phyloP scores from a whole-genome alignment of 371 early-diverging fungal species.

The Cokeromyces recurvatus region DNA sequence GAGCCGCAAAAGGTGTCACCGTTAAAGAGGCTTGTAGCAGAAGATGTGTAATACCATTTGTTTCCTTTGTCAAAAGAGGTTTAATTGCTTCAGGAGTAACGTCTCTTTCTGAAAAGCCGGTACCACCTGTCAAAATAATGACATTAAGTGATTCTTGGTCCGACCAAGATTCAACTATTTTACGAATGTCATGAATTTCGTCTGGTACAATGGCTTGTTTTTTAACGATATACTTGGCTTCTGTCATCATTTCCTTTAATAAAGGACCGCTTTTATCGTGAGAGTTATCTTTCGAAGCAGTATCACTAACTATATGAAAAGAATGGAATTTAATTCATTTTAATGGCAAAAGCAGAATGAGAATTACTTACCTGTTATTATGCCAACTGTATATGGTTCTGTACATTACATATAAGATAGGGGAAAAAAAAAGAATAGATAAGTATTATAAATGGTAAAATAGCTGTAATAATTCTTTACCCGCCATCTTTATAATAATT shows the following conservation, averaged over 20 bases:
- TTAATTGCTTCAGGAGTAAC: conserved; percentile 84
- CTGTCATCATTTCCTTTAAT: conserved; percentile 28
- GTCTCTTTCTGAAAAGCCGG: conserved; percentile 84
- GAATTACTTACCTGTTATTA: conserved; percentile 8
- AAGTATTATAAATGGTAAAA: too few species aligned
- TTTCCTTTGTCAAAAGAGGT: conserved; percentile 64
- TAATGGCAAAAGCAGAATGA: not conserved
- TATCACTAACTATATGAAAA: conserved; percentile 64
- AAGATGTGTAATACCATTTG: conserved; percentile 74
- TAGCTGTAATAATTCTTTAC: too few species aligned
- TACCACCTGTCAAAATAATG: conserved; percentile 91
- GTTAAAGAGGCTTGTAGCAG: conserved; percentile 67
- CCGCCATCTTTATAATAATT: too few species aligned
- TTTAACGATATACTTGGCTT: conserved; percentile 27
- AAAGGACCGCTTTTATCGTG: conserved; percentile 66
- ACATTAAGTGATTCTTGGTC: conserved; percentile 50
- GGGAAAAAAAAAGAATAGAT: too few species aligned
- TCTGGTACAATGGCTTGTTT: conserved; percentile 51
- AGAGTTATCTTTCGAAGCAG: conserved; percentile 44
- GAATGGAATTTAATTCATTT: not conserved
- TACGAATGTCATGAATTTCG: conserved; percentile 45
- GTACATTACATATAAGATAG: not conserved
- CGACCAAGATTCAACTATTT: conserved; percentile 47
- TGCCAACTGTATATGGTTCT: conserved; percentile 6
- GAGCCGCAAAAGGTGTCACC: conserved; percentile 85